Percentiles rank a stretch among this genome's conserved stretches.
Conservation (phyloP, 495 filamentous ascomycete genomes). For the Geoglossum glabrum region DNA sequence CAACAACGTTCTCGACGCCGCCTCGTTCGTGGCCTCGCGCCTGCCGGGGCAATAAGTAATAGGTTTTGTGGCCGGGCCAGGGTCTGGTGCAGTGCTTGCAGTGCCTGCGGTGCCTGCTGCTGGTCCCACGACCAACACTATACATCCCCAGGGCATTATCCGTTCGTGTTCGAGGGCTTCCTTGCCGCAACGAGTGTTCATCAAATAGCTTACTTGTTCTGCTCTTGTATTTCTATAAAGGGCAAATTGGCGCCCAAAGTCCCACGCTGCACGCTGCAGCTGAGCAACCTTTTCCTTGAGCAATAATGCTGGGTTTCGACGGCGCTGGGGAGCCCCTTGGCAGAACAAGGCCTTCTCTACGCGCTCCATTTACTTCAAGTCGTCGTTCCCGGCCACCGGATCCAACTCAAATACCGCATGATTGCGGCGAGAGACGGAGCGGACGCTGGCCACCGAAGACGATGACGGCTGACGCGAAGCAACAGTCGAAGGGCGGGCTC, state of each 20-base stretch:
- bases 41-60: too few relatives aligned
- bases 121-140: too few relatives aligned
- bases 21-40: too few relatives aligned
- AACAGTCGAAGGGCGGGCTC: not conserved
- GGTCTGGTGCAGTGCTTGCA: too few relatives aligned
- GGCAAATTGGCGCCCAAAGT: not conserved
- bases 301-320: not conserved
- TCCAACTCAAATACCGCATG: not conserved
- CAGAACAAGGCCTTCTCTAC: not conserved
- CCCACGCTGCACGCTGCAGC: not conserved
- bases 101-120: too few relatives aligned
- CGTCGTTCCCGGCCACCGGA: not conserved
- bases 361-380: not conserved
- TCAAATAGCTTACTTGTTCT: not conserved
- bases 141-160: not conserved
- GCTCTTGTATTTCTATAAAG: not conserved
- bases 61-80: too few relatives aligned
- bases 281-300: not conserved
- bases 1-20: too few relatives aligned
- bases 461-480: not conserved
- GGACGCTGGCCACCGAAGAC: not conserved
- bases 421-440: not conserved
- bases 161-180: not conserved
- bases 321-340: not conserved
- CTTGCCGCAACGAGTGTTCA: not conserved